Base-by-base conservation (phyloP, 768 basidiomycete genomes). In the Omphalotus guepiniiformis region DNA sequence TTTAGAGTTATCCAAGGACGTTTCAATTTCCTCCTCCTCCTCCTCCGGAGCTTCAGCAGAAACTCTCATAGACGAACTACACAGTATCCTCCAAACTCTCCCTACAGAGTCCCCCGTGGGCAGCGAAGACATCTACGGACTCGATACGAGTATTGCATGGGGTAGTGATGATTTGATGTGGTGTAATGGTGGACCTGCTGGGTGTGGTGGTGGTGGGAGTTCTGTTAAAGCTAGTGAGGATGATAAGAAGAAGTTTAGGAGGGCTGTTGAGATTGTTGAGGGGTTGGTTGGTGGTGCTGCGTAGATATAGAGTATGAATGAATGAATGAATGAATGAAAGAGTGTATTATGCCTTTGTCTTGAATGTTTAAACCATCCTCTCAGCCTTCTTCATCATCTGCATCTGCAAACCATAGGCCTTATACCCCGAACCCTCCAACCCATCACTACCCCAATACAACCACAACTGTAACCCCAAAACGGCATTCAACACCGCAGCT, bases 71-170 rank as follows among this genome's bases (percentile, higher is more conserved):
- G 69, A 73, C 19, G 84, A 83, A 57, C 71, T 91, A 26, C 67
- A 82, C 29, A 37, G 18, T 4, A 83, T 89, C 61, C 63, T 91
- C 47, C 79, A 79, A 58, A 54, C 57, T 0, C 53, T 88, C 29
- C 85, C 84, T 3, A 75, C 66, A 2, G 79, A 80, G 57, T 39
- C 55, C 1, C 77, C 80, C 23, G 74, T 75, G 0, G 83, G 82
- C 2, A 79, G 76, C 37, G 68, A 85, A 61, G 87, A 91, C 57
- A 82, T 89, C 44, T 91, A 91, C 53, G 82, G 82, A 1, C 52
- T 80, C 53, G 72, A 87, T 60, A 83, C 73, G 7, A 79, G 82
- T 61, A 86, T 88, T 51, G 66, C 74, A 5, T 83, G 78, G 67
- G 70, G 65, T 6, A 77, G 75, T 53, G 73, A 77, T 0, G 76